Conservation (phyloP, 371 early-diverging fungal genomes). For the Apophysomyces variabilis region DNA sequence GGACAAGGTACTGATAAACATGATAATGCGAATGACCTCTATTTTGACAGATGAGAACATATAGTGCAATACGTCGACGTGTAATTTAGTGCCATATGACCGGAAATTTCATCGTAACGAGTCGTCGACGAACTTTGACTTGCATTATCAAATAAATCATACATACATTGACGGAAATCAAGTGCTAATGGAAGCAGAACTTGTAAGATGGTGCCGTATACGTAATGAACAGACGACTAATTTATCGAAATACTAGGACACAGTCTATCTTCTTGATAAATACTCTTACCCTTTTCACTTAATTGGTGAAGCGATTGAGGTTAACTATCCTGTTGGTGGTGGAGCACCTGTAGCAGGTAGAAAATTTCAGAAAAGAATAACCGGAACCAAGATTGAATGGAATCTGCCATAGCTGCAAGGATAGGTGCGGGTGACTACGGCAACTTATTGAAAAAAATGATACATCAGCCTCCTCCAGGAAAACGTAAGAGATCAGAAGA, state of each 20-base stretch:
- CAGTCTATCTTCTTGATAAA: conserved; percentile 21
- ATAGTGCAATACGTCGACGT: conserved; percentile 27
- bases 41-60: too few relatives aligned
- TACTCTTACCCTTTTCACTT: conserved; percentile 27
- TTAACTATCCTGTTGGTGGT: conserved; percentile 30
- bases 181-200: conserved; percentile 31
- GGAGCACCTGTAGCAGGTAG: conserved; percentile 30
- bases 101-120: conserved; percentile 23
- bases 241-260: conserved; percentile 26
- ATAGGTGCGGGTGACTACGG: conserved; percentile 38
- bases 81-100: conserved; percentile 16
- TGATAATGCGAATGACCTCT: neutral
- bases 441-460: neutral
- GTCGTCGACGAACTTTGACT: conserved; percentile 27
- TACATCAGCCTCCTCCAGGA: neutral
- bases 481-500: neutral
- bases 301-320: conserved; percentile 29
- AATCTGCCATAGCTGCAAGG: conserved; percentile 26
- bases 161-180: conserved; percentile 35
- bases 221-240: neutral
- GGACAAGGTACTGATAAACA: conserved; percentile 5
- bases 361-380: neutral
- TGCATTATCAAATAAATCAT: conserved; percentile 23
- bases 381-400: neutral
- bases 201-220: conserved; percentile 20